phyloP scores from a whole-genome alignment of 1,284 basidiomycete genomes.

The Puccinia coronata region DNA sequence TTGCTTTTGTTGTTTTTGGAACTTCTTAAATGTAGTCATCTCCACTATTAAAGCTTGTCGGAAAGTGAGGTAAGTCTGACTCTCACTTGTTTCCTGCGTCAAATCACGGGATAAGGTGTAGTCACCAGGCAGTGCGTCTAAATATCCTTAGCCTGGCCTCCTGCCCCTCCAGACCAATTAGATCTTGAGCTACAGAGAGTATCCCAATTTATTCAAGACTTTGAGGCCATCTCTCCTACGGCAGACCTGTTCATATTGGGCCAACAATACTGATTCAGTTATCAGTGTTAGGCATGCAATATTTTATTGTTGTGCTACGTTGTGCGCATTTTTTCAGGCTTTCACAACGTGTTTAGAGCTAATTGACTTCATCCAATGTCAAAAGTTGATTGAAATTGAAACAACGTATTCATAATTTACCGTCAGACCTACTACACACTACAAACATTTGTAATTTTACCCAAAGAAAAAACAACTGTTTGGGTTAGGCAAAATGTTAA shows the following conservation, averaged over 20 bases:
- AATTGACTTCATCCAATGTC: too few species aligned
- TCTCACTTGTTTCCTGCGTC: not conserved
- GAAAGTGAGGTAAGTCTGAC: too few species aligned
- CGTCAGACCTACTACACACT: too few species aligned
- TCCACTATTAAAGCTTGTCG: too few species aligned
- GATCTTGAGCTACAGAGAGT: constrained; percentile 29
- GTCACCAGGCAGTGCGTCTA: constrained; percentile 17
- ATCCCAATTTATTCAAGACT: not conserved
- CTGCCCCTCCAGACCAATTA: constrained; percentile 19
- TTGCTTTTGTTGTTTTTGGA: too few species aligned
- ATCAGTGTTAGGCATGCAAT: too few species aligned
- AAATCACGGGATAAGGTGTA: not conserved
- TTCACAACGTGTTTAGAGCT: not conserved
- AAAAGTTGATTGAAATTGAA: too few species aligned
- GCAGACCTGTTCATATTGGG: not conserved
- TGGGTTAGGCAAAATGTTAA: too few species aligned
- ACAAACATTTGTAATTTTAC: too few species aligned
- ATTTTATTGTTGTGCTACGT: not conserved
- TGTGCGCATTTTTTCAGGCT: not conserved
- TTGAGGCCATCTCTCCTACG: not conserved
- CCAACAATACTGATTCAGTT: not conserved
- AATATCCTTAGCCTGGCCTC: constrained; percentile 42
- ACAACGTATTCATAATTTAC: too few species aligned
- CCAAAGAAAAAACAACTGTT: too few species aligned
- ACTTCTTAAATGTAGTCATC: too few species aligned